These are phyloP conservation scores for Chrysopogon serrulatus DNA, from an alignment of 176 grass and related monocot species.

Conservation along the genomic window DNA sequence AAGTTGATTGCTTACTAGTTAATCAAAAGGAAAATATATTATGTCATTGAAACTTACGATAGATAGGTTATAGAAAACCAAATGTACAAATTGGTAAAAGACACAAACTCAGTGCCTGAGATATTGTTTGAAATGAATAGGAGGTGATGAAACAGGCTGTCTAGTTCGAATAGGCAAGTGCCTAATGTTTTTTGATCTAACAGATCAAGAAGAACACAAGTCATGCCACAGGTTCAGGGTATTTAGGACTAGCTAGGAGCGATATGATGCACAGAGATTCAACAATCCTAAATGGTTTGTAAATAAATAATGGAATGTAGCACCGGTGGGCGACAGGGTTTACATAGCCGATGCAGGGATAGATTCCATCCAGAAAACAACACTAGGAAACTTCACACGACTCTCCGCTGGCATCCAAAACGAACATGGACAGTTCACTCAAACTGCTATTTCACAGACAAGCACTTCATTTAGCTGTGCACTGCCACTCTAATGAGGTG, in stretches of 20 bases:
- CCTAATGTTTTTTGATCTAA: not conserved
- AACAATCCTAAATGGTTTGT: not conserved
- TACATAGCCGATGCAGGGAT: not conserved
- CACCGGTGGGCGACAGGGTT: not conserved
- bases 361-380: not conserved
- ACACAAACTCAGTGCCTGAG: not conserved
- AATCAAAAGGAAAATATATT: not conserved
- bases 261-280: not conserved
- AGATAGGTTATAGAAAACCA: not conserved
- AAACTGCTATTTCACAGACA: not conserved
- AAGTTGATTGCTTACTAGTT: not conserved
- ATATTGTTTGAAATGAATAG: not conserved
- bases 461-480: not conserved
- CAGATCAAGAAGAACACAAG: not conserved
- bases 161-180: not conserved
- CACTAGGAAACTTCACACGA: not conserved
- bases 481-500: not conserved
- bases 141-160: not conserved
- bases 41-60: not conserved
- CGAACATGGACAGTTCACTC: not conserved
- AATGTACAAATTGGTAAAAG: not conserved
- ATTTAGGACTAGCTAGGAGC: not conserved
- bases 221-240: not conserved
- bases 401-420: conserved; percentile 1
- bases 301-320: not conserved